These are phyloP conservation scores for Clausena lansium DNA, from an alignment of 345 rosid species.

Conservation along the genomic window DNA sequence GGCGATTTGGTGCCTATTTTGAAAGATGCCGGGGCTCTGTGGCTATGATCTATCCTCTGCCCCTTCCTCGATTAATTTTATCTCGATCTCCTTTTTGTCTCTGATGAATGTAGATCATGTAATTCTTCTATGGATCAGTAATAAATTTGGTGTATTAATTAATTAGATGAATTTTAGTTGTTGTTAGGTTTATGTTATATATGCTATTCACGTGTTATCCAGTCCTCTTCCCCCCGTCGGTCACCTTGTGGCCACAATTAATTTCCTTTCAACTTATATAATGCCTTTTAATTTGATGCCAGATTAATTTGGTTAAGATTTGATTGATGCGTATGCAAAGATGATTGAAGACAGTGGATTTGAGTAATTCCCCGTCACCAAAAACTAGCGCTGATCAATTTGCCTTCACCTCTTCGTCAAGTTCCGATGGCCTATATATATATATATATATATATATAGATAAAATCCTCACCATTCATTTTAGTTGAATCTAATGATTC, in stretches of 20 bases:
- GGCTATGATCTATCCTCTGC: constrained; percentile 49
- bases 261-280: not conserved
- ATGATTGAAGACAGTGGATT: too few species aligned
- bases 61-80: too few species aligned
- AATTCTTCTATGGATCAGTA: not conserved
- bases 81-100: not conserved
- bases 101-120: not conserved
- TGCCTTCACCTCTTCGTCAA: not conserved
- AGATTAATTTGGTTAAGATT: not conserved
- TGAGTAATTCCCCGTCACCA: not conserved
- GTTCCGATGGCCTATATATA: not conserved
- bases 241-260: not conserved
- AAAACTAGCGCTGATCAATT: not conserved
- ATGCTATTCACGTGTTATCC: too few species aligned
- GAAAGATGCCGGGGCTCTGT: constrained; percentile 76
- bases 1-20: constrained; percentile 85
- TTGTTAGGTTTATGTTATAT: not conserved
- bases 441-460: too few species aligned
- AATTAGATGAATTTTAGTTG: not conserved
- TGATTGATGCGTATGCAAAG: not conserved
- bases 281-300: not conserved
- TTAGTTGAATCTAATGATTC: too few species aligned
- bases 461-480: too few species aligned
- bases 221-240: too few species aligned
- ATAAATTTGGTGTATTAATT: not conserved